These are phyloP conservation scores for Ramaria sp. DNA, from an alignment of 768 basidiomycete species.

Conservation along the genomic window DNA sequence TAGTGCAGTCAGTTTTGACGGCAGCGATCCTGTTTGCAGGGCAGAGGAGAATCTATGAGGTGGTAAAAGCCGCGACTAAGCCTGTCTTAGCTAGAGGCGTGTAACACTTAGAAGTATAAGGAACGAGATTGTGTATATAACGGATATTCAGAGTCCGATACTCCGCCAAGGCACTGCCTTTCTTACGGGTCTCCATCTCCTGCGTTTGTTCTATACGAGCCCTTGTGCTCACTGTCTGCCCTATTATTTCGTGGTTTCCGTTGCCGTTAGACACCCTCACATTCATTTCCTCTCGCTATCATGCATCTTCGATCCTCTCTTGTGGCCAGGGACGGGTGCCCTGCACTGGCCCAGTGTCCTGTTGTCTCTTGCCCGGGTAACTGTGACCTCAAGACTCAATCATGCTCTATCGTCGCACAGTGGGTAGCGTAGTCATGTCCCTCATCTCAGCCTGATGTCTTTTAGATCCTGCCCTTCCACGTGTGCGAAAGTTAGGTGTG, in stretches of 20 bases:
- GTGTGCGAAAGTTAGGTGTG: not conserved
- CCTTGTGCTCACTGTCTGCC: not conserved
- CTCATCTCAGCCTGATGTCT: not conserved
- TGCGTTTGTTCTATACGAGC: not conserved
- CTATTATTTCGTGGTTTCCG: not conserved
- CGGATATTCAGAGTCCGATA: slow-evolving; percentile 1
- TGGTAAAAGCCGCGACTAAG: slow-evolving; percentile 14
- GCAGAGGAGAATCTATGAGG: slow-evolving; percentile 71
- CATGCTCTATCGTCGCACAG: slow-evolving; percentile 6
- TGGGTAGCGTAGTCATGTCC: not conserved
- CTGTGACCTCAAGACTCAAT: slow-evolving; percentile 5
- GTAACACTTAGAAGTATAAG: not conserved
- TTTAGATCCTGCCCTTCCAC: slow-evolving; percentile 7
- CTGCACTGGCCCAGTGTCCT: not conserved
- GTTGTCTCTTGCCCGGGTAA: not conserved
- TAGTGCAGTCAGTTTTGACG: slow-evolving; percentile 84
- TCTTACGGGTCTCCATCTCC: too few species aligned
- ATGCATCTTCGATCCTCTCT: slow-evolving; percentile 1
- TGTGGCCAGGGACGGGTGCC: not conserved
- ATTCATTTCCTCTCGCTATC: not conserved
- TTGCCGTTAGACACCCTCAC: not conserved
- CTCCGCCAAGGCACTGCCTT: not conserved
- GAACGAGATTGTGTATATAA: not conserved
- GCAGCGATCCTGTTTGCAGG: slow-evolving; percentile 90
- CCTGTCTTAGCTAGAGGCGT: not conserved